Evolutionary conservation across 495 filamentous ascomycete genomes (phyloP), one percentile per base, ranked within the genome.

Genomic region (Daldinia grandis): DNA sequence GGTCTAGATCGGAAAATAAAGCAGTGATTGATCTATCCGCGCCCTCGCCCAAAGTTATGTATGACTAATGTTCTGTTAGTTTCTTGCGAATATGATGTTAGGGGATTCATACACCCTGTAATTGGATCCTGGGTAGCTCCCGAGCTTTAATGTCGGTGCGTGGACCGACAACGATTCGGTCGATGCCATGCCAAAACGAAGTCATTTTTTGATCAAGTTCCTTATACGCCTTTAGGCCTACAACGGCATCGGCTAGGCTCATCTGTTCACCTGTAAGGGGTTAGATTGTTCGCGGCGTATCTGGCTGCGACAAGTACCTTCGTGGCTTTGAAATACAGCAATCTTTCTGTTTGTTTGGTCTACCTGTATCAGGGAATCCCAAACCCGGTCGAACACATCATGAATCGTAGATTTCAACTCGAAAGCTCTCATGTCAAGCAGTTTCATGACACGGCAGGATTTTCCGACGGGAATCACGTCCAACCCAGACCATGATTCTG

Each of bases 1-100:
- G 73, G 33, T 83, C 81, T 1, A 96, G 78, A 73, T 93, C 89
- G 14, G 76, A 64, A 60, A 92, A 86, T 30, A 90, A 76, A 8
- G 80, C 75, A 42, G 84, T 73, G 25, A 82, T 78, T 0, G 78
- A 80, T 50, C 70, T 75, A 30, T 83, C 83, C 27, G 77, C 30
- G 21, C 75, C 68, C 15, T 80, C 79, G 5, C 70, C 63, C 9
- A 81, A 28, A 47, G 66, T 62, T 7, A 85, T 54, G 6, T 60
- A 63, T 15, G 74, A 76, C 81, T 83, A 50, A 19, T 2, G 14
- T n/a, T 5, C 14, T 64, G 74, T 81, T 71, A 81, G 49, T 66
- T 66, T 14, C 12, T 30, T 9, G 10, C 40, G 21, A 25, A 12
- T 24, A 7, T n/a, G 37, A n/a, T n/a, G 25, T 3, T 7, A 25